A percentile compares a stretch with the other conserved stretches of the same genome.
phyloP scores from a whole-genome alignment of 495 filamentous ascomycete genomes.

The Pseudevernia furfuracea region DNA sequence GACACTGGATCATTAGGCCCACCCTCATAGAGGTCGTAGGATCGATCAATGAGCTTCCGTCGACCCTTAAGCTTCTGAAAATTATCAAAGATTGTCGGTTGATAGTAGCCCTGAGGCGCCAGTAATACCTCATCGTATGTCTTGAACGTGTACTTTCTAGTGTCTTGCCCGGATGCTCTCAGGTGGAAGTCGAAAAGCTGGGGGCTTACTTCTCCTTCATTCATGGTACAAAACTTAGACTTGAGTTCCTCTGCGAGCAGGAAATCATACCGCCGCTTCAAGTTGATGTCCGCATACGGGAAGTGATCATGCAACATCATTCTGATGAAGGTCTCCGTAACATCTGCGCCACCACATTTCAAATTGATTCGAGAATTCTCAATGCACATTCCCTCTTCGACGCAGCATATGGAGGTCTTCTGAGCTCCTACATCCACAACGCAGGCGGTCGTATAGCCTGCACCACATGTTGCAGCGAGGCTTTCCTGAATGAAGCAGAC shows the following conservation, averaged over 20 bases:
- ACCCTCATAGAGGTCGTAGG: constrained; percentile 88
- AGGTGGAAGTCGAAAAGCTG: constrained; percentile 82
- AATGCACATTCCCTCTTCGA: constrained; percentile 91
- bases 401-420: constrained; percentile 96
- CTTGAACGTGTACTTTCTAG: constrained; percentile 86
- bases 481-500: constrained; percentile 95
- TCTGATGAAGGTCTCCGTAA: constrained; percentile 88
- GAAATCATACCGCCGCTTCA: constrained; percentile 84
- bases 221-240: constrained; percentile 78
- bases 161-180: constrained; percentile 77
- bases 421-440: constrained; percentile 96
- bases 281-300: constrained; percentile 87
- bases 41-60: constrained; percentile 70
- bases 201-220: constrained; percentile 72
- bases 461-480: constrained; percentile 89
- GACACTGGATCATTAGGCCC: constrained; percentile 83
- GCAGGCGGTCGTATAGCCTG: constrained; percentile 83
- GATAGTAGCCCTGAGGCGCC: constrained; percentile 83
- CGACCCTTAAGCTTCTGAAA: constrained; percentile 67
- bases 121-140: constrained; percentile 89
- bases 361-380: constrained; percentile 90
- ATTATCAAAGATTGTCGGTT: constrained; percentile 79
- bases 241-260: constrained; percentile 92
- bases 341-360: constrained; percentile 86
- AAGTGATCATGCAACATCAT: constrained; percentile 97